Conservation (phyloP, 2,329 filamentous ascomycete species). For the Nemania diffusa region DNA sequence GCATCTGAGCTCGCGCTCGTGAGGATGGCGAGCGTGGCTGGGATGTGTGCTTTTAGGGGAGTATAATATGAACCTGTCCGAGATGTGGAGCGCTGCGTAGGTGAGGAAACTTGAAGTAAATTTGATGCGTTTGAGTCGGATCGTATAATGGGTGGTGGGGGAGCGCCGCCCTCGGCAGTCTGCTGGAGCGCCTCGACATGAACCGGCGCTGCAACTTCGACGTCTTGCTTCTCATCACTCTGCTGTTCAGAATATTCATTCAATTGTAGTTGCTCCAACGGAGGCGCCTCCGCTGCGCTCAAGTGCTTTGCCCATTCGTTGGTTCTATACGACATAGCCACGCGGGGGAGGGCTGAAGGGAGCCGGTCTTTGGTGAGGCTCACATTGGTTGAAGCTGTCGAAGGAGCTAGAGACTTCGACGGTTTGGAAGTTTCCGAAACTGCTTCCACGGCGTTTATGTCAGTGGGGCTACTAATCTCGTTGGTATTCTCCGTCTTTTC, state of each 20-base stretch:
- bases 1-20: slow-evolving; percentile 20
- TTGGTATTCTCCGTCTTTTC: slow-evolving; percentile 35
- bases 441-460: slow-evolving; percentile 34
- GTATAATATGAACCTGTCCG: slow-evolving; percentile 34
- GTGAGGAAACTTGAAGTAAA: slow-evolving; percentile 30
- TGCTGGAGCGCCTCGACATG: slow-evolving; percentile 73
- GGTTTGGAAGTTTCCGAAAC: slow-evolving; percentile 38
- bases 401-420: slow-evolving; percentile 52
- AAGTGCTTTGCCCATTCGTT: slow-evolving; percentile 98
- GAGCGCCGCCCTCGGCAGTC: slow-evolving; percentile 64
- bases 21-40: slow-evolving; percentile 29
- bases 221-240: slow-evolving; percentile 50
- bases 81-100: slow-evolving; percentile 39
- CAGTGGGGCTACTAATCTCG: slow-evolving; percentile 33
- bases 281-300: slow-evolving; percentile 77
- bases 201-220: slow-evolving; percentile 67
- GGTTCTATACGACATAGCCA: slow-evolving; percentile 85
- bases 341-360: slow-evolving; percentile 76
- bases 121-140: slow-evolving; percentile 47
- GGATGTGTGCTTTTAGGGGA: slow-evolving; percentile 26
- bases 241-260: slow-evolving; percentile 53
- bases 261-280: slow-evolving; percentile 68
- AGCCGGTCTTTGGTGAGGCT: slow-evolving; percentile 70
- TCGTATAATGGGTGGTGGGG: slow-evolving; percentile 51
- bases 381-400: slow-evolving; percentile 44